Evolutionary conservation across 352 stramenopile genomes (phyloP).

Genomic region (Globisporangium orthogonon): DNA sequence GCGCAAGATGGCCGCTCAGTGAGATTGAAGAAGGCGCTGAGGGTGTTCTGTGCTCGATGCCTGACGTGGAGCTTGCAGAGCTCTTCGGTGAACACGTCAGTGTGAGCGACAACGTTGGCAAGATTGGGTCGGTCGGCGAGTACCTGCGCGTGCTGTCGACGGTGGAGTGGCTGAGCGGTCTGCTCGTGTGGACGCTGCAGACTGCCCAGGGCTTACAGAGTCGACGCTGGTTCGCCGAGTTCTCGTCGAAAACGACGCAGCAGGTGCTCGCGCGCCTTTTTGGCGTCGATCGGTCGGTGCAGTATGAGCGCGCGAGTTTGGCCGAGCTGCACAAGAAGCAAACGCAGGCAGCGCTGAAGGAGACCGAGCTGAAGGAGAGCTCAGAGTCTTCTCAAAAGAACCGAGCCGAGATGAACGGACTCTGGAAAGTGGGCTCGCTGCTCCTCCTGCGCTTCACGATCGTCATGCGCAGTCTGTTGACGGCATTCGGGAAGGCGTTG

Average conservation of each 20-base stretch:
- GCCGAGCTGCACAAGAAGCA: constrained; percentile 44
- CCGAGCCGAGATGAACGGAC: constrained; percentile 13
- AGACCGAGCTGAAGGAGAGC: neutral
- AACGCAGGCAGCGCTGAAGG: constrained; percentile 4
- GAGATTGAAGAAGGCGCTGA: constrained; percentile 48
- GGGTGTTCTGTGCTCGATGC: constrained; percentile 51
- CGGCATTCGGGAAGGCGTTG: constrained; percentile 63
- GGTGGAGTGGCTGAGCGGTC: constrained; percentile 72
- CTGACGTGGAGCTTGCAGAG: constrained; percentile 46
- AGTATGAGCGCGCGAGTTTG: constrained; percentile 67
- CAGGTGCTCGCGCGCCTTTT: constrained; percentile 63
- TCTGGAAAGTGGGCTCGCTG: constrained; percentile 83
- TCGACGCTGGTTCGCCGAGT: constrained; percentile 75
- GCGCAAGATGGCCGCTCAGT: constrained; percentile 29
- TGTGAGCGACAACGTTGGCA: constrained; percentile 12
- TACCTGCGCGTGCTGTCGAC: constrained; percentile 64
- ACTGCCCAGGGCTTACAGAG: constrained; percentile 63
- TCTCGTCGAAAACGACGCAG: constrained; percentile 47
- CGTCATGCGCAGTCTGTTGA: constrained; percentile 57
- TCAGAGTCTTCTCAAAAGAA: neutral
- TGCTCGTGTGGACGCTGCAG: constrained; percentile 76
- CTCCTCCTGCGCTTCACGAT: constrained; percentile 74
- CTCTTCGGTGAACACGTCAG: constrained; percentile 4
- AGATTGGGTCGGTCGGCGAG: constrained; percentile 41
- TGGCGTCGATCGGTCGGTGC: constrained; percentile 54